phyloP scores from a whole-genome alignment of 2,329 filamentous ascomycete genomes.

The Paraconiothyrium brasiliense region DNA sequence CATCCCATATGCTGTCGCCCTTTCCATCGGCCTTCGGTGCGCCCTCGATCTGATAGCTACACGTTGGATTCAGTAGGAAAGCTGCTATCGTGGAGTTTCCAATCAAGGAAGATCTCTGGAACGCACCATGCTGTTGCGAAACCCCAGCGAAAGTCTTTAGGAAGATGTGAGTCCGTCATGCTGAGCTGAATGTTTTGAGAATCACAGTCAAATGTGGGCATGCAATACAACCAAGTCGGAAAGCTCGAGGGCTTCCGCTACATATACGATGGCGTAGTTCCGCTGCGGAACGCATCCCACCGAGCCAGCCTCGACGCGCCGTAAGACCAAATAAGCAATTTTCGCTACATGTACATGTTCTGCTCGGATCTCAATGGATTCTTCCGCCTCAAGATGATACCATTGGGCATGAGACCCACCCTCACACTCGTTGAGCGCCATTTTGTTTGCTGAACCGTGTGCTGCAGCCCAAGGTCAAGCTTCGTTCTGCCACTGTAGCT shows the following conservation, averaged over 20 bases:
- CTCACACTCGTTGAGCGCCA: conserved; percentile 25
- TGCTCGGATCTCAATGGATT: conserved; percentile 29
- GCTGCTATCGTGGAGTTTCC: conserved; percentile 12
- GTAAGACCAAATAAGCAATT: conserved; percentile 36
- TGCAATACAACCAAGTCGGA: conserved; percentile 12
- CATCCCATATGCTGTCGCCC: conserved; percentile 87
- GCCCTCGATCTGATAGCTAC: conserved; percentile 88
- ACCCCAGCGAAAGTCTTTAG: conserved; percentile 53
- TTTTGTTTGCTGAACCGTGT: conserved; percentile 22
- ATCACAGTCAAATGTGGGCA: conserved; percentile 4
- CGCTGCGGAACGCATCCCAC: conserved; percentile 48
- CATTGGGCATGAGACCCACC: conserved; percentile 28
- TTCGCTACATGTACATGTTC: conserved; percentile 26
- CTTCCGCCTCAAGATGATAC: conserved; percentile 34
- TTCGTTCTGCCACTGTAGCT: conserved; percentile 41
- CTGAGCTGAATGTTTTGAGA: conserved; percentile 18
- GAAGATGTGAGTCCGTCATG: conserved; percentile 50
- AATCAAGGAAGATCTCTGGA: conserved; percentile 26
- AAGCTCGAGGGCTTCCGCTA: conserved; percentile 33
- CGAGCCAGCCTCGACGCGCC: conserved; percentile 45
- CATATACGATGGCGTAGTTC: conserved; percentile 42
- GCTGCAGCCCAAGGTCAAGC: conserved; percentile 27
- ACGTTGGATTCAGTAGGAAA: conserved; percentile 32
- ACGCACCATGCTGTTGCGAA: conserved; percentile 54
- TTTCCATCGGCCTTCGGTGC: conserved; percentile 78